Base-by-base conservation (phyloP, 1,139 yeast genomes). In the Pichia norvegensis region DNA sequence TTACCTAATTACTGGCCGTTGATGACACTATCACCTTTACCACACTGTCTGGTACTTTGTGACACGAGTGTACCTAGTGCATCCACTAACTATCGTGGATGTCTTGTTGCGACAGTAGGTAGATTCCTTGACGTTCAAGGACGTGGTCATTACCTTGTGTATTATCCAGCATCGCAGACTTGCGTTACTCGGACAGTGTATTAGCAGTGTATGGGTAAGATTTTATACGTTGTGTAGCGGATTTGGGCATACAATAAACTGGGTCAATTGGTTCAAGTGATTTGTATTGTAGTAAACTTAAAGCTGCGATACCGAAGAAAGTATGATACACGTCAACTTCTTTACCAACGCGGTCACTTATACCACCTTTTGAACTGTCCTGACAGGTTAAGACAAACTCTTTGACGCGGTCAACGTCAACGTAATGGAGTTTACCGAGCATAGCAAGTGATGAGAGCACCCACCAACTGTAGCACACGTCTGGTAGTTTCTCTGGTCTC, bases 381-480 rank as follows among this genome's bases (percentile, higher is more conserved):
- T 92, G 98, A 42, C 95, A 82, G 1, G 66, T 62, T 29, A 90
- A 64, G 16, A 94, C 88, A 58, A 87, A 92, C 1, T 63, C 60
- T 46, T 76, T 73, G 45, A 92, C 67, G 56, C 74, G 77, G 2
- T 65, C 71, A 38, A 71, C 70, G 57, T 87, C 82, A 19, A 94
- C 83, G 90, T 95, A 88, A 51, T 83, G 76, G 23, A 79, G 63
- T 51, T 74, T 78, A 0, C 68, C 76, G 23, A 92, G 68, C 45
- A 90, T 82, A 0, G 85, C 76, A 43, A 92, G 67, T 1, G 92
- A 76, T 1, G 95, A 83, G 38, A 90, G 65, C 7, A 88, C 96
- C 98, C 98, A 92, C 97, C 97, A 94, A 59, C 94, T 81, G 62
- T 92, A 92, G 62, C 99, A 92, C 16, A 86, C 96, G 64, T 92